Evolutionary conservation across 148 eudicot genomes (phyloP), one percentile per base, ranked within the genome.

Genomic region (Cornus florida): DNA sequence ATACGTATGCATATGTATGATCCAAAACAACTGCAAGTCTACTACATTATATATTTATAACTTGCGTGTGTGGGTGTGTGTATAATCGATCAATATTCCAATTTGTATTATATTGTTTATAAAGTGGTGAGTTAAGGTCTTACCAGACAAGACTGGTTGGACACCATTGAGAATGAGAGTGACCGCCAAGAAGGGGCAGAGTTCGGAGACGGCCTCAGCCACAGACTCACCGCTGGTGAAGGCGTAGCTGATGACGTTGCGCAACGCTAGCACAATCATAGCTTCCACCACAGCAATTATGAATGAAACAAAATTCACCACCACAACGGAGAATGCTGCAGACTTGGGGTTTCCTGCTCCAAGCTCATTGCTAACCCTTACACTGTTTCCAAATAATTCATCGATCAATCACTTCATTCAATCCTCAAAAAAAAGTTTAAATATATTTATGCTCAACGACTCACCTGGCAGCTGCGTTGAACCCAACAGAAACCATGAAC

Each of bases 81-180:
- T 62, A 4, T n/a, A 19, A 43, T 6, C 48, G 1, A 6, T 43
- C 8, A 43, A 43, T 6, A 43, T 35, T 4, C 8, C 48, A 43
- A 39, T 43, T 43, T 43, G 48, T 62, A 57, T 13, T 20, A 13
- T 7, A 62, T 13, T 19, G 23, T 20, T 6, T 5, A 6, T 0
- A 1, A 12, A 62, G 23, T 62, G 20, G 66, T 67, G 33, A 67
- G 66, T 67, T 22, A 67, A 33, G 22, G 8, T 10, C 16, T 38
- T 84, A 91, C 94, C 92, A 14, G 94, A 89, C 62, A 91, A 87
- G 70, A 91, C 94, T 31, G 91, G 94, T 72, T 91, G 94, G 35
- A 91, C 56, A 33, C 91, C 91, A 22, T 89, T 89, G 73, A 89
- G 87, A 23, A 91, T 69, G 62, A 91, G 86, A 39, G 87, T 80